Evolutionary conservation across 2,329 filamentous ascomycete species (phyloP).

Genomic region (Microsporum canis): DNA sequence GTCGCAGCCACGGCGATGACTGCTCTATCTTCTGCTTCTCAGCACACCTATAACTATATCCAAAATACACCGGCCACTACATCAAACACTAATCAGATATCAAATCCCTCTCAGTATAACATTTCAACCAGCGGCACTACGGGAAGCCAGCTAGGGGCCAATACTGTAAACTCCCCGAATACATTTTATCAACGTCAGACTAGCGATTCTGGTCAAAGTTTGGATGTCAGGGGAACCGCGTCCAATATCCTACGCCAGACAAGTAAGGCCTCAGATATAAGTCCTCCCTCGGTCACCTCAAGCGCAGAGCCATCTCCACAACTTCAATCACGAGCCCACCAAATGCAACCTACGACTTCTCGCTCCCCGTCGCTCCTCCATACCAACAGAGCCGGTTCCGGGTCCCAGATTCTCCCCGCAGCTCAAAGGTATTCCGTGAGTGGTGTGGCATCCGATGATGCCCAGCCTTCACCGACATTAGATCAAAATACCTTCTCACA

Average conservation of each 20-base stretch:
- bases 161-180: not conserved
- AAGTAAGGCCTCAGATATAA: not conserved
- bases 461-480: not conserved
- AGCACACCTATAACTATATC: slow-evolving; percentile 1
- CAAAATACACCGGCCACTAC: not conserved
- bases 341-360: not conserved
- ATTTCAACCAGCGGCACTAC: not conserved
- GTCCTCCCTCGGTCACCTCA: not conserved
- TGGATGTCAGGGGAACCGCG: not conserved
- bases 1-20: slow-evolving; percentile 14
- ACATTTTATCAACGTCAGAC: not conserved
- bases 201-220: not conserved
- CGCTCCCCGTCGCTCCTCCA: slow-evolving; percentile 5
- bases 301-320: not conserved
- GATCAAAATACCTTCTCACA: not conserved
- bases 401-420: not conserved
- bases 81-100: not conserved
- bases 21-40: slow-evolving; percentile 11
- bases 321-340: not conserved
- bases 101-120: not conserved
- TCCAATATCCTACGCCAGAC: not conserved
- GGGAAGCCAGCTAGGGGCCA: not conserved
- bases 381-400: not conserved
- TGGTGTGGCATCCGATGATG: not conserved
- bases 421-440: not conserved